Percentiles rank a stretch among this genome's conserved stretches.
These are phyloP conservation scores for Chalciporus pseudorubinellus DNA, from an alignment of 768 basidiomycete genomes.

Conservation along the genomic window DNA sequence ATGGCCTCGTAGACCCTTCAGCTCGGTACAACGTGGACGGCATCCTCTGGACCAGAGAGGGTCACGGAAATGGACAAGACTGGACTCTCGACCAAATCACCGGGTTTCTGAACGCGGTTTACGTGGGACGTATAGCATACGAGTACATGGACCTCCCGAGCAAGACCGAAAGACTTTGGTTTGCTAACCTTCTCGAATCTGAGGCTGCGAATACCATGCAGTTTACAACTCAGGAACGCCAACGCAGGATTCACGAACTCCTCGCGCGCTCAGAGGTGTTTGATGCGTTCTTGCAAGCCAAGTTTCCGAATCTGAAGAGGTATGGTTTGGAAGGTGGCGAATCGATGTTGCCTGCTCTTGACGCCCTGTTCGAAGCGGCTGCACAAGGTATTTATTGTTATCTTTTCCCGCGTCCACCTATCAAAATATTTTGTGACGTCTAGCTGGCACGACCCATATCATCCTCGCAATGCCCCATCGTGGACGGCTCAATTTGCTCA, in stretches of 20 bases:
- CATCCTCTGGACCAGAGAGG: constrained; percentile 65
- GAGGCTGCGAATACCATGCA: constrained; percentile 31
- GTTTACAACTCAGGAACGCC: constrained; percentile 34
- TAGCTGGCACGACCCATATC: constrained; percentile 67
- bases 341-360: constrained; percentile 88
- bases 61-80: constrained; percentile 32
- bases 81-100: constrained; percentile 75
- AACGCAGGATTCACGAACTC: constrained; percentile 62
- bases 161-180: constrained; percentile 87
- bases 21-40: constrained; percentile 71
- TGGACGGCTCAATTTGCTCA: constrained; percentile 82
- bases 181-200: constrained; percentile 79
- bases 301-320: constrained; percentile 86
- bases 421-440: background rate
- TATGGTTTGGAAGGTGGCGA: constrained; percentile 92
- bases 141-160: constrained; percentile 91
- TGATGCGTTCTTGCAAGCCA: constrained; percentile 81
- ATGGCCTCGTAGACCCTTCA: constrained; percentile 59
- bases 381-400: constrained; percentile 45
- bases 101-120: constrained; percentile 65
- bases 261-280: constrained; percentile 77
- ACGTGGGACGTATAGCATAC: constrained; percentile 84
- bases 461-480: constrained; percentile 87
- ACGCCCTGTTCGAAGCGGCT: constrained; percentile 68
- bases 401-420: background rate